Conservation (phyloP, 805 yeast genomes). For the Blastobotrys terrestris region DNA sequence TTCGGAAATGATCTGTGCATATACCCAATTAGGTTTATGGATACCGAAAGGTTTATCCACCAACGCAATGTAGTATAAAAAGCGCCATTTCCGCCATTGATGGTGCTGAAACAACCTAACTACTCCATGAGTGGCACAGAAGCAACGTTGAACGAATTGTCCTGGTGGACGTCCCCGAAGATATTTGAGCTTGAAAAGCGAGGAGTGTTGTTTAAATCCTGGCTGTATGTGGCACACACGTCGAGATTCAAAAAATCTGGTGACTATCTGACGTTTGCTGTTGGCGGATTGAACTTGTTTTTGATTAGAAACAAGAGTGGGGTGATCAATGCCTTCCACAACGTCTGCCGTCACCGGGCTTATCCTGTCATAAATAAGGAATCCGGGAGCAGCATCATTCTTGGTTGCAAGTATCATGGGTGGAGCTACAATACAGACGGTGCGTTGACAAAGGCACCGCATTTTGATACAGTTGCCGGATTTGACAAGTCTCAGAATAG, state of each 20-base stretch:
- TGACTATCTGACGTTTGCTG: neutral
- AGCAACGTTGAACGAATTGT: neutral
- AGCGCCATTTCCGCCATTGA: neutral
- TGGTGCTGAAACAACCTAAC: neutral
- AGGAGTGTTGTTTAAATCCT: neutral
- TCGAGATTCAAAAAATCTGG: constrained; percentile 2
- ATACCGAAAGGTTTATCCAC: neutral
- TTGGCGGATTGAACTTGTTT: neutral
- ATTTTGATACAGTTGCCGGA: neutral
- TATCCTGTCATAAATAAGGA: constrained; percentile 1
- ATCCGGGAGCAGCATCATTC: neutral
- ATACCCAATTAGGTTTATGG: neutral
- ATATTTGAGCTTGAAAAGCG: constrained; percentile 2
- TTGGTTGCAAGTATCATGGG: constrained; percentile 2
- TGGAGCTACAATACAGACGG: neutral
- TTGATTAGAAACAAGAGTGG: neutral
- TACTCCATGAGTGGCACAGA: neutral
- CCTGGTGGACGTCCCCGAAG: constrained; percentile 1
- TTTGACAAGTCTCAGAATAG: constrained; percentile 3
- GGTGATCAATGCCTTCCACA: constrained; percentile 4
- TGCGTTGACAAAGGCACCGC: constrained; percentile 1
- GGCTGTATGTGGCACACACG: neutral
- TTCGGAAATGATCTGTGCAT: neutral
- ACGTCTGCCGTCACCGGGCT: constrained; percentile 1
- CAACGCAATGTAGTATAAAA: neutral